Evolutionary conservation across 306 rosid genomes (phyloP), one percentile per base, ranked within the genome.

Genomic region (Vicia villosa): DNA sequence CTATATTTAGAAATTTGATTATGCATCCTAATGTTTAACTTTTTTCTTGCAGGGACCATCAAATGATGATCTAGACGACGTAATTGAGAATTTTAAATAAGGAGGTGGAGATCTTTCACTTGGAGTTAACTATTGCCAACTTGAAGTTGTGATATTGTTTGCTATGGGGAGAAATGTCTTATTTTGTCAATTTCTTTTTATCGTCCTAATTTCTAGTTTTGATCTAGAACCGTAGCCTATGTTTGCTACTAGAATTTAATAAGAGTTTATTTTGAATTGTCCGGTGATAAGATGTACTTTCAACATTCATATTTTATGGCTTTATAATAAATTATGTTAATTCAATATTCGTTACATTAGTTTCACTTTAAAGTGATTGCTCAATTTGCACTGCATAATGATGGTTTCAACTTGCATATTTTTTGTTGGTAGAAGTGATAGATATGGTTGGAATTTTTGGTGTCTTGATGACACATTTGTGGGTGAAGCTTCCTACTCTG

Each of bases 31-130:
- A 50, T 43, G 15, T 45, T 66, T 61, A 37, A 20, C 57, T 78
- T 59, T n/a, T 58, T 45, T 42, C 55, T 74, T 82, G 86, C 84
- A 89, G 93, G 21, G 66, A 14, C 89, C 90, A 2, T 32, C 34
- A 34, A 3, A 59, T 51, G 55, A 34, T 34, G 3, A 34, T 34
- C 10, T 8, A 34, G 8, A 8, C 8, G 38, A 1, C 38, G 38
- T 34, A 34, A 34, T 10, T 34, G 8, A 34, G 10, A 34, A 34
- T 34, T 41, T 57, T 24, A 6, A 19, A 16, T 15, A 72, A 41
- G 28, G 74, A 64, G 62, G 75, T 11, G 37, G 34, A 73, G 56
- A 74, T 73, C 36, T 70, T 55, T 38, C 37, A 9, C 62, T 74
- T 51, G 59, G 79, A 66, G 16, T 66, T 19, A 19, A 67, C 30